A percentile compares a stretch with the other conserved stretches of the same genome.
Evolutionary conservation across 768 basidiomycete genomes (phyloP).

Genomic region (Daedaleopsis nitida): DNA sequence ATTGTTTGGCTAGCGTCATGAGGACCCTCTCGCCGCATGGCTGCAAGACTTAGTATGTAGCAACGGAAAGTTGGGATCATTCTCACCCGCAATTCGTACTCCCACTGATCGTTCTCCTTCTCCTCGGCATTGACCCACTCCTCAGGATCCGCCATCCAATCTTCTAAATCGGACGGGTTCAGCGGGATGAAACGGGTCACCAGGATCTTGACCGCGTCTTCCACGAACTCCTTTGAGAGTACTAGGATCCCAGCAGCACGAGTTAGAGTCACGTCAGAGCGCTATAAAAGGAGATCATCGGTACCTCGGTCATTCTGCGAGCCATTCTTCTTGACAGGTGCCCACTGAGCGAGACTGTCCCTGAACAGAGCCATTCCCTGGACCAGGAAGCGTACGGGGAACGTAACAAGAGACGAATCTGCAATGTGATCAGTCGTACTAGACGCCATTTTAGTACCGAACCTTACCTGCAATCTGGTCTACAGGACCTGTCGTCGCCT

Average conservation of each 20-base stretch:
- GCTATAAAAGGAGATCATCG: background rate
- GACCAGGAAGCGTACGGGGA: conserved; percentile 79
- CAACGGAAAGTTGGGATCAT: background rate
- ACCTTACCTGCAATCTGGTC: conserved; percentile 58
- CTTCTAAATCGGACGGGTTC: conserved; percentile 76
- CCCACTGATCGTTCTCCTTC: conserved; percentile 89
- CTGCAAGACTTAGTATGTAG: conserved; percentile 40
- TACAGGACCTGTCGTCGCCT: conserved; percentile 59
- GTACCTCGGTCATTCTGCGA: conserved; percentile 54
- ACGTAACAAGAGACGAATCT: conserved; percentile 68
- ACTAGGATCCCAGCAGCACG: conserved; percentile 40
- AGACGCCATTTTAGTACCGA: background rate
- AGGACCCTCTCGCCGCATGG: conserved; percentile 94
- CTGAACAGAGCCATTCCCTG: conserved; percentile 88
- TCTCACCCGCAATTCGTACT: conserved; percentile 85
- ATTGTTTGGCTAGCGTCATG: conserved; percentile 74
- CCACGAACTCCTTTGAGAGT: conserved; percentile 69
- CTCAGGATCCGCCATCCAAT: conserved; percentile 88
- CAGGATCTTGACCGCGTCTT: conserved; percentile 72
- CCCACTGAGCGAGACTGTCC: conserved; percentile 80
- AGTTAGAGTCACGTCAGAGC: conserved; percentile 20
- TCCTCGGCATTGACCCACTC: conserved; percentile 93
- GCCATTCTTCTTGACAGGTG: conserved; percentile 62
- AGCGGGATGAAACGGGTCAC: conserved; percentile 86
- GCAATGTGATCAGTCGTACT: background rate